Percentiles rank a stretch among this genome's conserved stretches.
Evolutionary conservation across 2,329 filamentous ascomycete genomes (phyloP).

Genomic region (Emericellopsis atlantica): DNA sequence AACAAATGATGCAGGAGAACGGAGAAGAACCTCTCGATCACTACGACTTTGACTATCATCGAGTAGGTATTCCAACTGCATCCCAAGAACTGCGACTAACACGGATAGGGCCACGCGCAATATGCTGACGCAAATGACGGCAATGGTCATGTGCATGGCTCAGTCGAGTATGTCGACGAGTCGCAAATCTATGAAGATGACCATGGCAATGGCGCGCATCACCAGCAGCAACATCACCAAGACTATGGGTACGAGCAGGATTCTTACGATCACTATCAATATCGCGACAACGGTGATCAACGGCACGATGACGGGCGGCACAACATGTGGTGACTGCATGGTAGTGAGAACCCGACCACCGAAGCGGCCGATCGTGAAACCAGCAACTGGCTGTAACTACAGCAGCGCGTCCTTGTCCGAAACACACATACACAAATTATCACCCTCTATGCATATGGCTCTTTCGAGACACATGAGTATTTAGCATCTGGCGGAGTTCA

Average conservation of each 20-base stretch:
- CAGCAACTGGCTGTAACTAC: conserved; percentile 2
- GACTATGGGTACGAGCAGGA: conserved; percentile 23
- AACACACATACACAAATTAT: background rate
- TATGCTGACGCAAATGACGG: conserved; percentile 27
- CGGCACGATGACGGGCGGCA: conserved; percentile 20
- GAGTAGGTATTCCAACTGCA: conserved; percentile 22
- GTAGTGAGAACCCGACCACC: background rate
- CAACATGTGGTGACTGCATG: conserved; percentile 28
- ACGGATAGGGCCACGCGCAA: conserved; percentile 26
- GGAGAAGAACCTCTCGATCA: conserved; percentile 33
- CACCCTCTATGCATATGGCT: background rate
- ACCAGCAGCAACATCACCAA: conserved; percentile 3
- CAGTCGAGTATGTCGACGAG: conserved; percentile 37
- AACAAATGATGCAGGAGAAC: conserved; percentile 25
- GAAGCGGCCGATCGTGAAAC: background rate
- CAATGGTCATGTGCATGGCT: conserved; percentile 8
- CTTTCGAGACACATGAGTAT: background rate
- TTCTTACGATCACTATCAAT: conserved; percentile 28
- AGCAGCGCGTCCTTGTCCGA: background rate
- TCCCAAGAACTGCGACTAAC: conserved; percentile 1
- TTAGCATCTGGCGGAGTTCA: conserved; percentile 2
- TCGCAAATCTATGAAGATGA: conserved; percentile 41
- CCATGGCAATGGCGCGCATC: conserved; percentile 22
- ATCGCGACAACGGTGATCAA: conserved; percentile 19
- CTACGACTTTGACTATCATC: conserved; percentile 41